Evolutionary conservation across 352 stramenopile genomes (phyloP).

Genomic region (Phytophthora fragariaefolia): DNA sequence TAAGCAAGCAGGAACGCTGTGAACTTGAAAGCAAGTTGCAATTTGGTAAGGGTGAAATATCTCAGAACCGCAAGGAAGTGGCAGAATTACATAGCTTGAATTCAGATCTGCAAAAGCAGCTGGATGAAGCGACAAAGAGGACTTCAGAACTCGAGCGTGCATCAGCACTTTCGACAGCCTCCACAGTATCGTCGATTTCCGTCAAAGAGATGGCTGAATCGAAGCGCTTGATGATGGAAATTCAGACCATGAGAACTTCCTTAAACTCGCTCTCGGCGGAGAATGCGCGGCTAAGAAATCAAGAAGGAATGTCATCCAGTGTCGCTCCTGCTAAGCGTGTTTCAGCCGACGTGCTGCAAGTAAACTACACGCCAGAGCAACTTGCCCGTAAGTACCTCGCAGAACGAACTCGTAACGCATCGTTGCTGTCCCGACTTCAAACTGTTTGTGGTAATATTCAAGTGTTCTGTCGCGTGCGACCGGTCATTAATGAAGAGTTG

Average conservation of each 20-base stretch:
- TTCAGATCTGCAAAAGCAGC: slow-evolving; percentile 51
- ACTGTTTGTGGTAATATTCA: slow-evolving; percentile 94
- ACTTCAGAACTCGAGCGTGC: slow-evolving; percentile 52
- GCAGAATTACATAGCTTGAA: slow-evolving; percentile 61
- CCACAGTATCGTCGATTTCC: slow-evolving; percentile 32
- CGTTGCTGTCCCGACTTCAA: slow-evolving; percentile 81
- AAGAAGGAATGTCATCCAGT: slow-evolving; percentile 49
- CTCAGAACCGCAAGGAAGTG: slow-evolving; percentile 60
- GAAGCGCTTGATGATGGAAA: slow-evolving; percentile 53
- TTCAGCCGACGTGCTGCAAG: slow-evolving; percentile 68
- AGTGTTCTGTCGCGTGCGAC: slow-evolving; percentile 93
- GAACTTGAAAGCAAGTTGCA: slow-evolving; percentile 55
- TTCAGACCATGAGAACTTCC: slow-evolving; percentile 59
- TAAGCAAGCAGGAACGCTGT: slow-evolving; percentile 41
- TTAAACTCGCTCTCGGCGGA: slow-evolving; percentile 65
- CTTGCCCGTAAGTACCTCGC: slow-evolving; percentile 89
- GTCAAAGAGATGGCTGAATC: slow-evolving; percentile 41
- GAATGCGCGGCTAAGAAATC: slow-evolving; percentile 57
- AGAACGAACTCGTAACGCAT: slow-evolving; percentile 82
- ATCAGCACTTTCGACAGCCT: slow-evolving; percentile 43
- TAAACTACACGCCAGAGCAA: slow-evolving; percentile 71
- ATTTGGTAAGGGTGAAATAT: slow-evolving; percentile 56
- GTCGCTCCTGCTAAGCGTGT: slow-evolving; percentile 57
- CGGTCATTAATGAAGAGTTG: slow-evolving; percentile 78
- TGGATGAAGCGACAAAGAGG: slow-evolving; percentile 58